Base-by-base conservation (phyloP, 1,139 yeast species). In the Yamadazyma spencermartinsiae region DNA sequence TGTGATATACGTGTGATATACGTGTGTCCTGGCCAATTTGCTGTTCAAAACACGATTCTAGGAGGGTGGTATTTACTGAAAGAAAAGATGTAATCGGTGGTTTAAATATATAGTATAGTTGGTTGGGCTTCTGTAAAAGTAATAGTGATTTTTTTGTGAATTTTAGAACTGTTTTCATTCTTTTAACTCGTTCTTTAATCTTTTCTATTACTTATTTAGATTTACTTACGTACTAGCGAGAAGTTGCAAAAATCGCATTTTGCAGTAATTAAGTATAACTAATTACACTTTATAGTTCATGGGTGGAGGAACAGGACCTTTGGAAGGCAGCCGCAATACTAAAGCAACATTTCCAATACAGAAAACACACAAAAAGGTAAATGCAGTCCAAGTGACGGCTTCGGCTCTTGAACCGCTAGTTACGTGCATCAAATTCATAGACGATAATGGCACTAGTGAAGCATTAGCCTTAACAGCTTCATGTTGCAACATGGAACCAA, bases 401-500 rank as follows among this genome's bases (percentile, higher is more conserved):
- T 72, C 67, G 0, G 89, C 86, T 39, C 83, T 66, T 1, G 44
- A 50, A 2, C 92, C 92, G 4, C 56, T 53, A 4, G 55, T 49
- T 0, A 75, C 79, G 5, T 51, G 38, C 0, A 83, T 54, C 3
- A 79, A 65, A 0, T 69, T 58, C 70, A 80, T 66, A 25, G 86
- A 79, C 3, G 86, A 71, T 1, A 65, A 60, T 2, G 70, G 66
- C 1, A 80, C 70, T 35, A 81, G 53, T 5, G 56, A 51, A 2
- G 56, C 49, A 3, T 77, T 70, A 0, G 84, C 65, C 31, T 63
- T 64, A 0, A 72, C 69, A 0, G 86, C 86, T 34, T 82, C 81
- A 46, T 80, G 82, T 36, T 75, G 74, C 66, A 87, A 73, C 75
- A 83, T 80, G 2, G 87, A 72, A 0, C 88, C 88, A 33, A 82